These are phyloP conservation scores for Tinospora cordifolia DNA, from an alignment of 164 flowering plant genomes.

Conservation along the genomic window DNA sequence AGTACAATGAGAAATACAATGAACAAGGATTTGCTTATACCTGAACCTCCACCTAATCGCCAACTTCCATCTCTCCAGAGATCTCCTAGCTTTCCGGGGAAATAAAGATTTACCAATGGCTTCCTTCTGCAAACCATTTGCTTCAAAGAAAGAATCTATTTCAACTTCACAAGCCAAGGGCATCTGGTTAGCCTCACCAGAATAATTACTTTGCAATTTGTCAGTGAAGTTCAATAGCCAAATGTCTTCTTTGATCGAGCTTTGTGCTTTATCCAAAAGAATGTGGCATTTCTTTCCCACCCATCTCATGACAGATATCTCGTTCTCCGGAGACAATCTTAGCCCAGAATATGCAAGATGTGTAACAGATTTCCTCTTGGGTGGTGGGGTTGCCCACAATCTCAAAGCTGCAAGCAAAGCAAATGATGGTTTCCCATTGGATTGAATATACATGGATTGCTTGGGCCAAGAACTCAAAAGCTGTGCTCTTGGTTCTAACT, in stretches of 20 bases:
- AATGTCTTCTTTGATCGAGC: slow-evolving; percentile 53
- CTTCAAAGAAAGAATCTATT: slow-evolving; percentile 33
- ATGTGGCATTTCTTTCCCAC: slow-evolving; percentile 33
- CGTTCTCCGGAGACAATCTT: slow-evolving; percentile 58
- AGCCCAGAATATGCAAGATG: slow-evolving; percentile 74
- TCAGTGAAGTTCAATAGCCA: slow-evolving; percentile 33
- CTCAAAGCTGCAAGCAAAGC: slow-evolving; percentile 67
- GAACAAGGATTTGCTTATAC: slow-evolving; percentile 52
- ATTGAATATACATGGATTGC: slow-evolving; percentile 58
- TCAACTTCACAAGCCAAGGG: slow-evolving; percentile 27
- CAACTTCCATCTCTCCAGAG: slow-evolving; percentile 57
- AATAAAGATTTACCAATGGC: slow-evolving; percentile 11
- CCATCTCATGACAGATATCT: slow-evolving; percentile 52
- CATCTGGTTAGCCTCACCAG: slow-evolving; percentile 19
- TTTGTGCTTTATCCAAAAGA: slow-evolving; percentile 42
- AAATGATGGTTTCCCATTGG: slow-evolving; percentile 78
- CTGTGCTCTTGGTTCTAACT: slow-evolving; percentile 41
- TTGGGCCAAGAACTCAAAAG: slow-evolving; percentile 48
- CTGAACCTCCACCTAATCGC: slow-evolving; percentile 77
- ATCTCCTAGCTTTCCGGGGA: slow-evolving; percentile 27
- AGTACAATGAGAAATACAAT: slow-evolving; percentile 50
- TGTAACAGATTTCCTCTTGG: slow-evolving; percentile 44
- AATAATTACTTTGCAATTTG: slow-evolving; percentile 21
- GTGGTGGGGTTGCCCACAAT: slow-evolving; percentile 58
- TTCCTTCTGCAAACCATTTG: slow-evolving; percentile 14